Base-by-base conservation (phyloP, 2,329 filamentous ascomycete genomes). In the Colletotrichum filicis region DNA sequence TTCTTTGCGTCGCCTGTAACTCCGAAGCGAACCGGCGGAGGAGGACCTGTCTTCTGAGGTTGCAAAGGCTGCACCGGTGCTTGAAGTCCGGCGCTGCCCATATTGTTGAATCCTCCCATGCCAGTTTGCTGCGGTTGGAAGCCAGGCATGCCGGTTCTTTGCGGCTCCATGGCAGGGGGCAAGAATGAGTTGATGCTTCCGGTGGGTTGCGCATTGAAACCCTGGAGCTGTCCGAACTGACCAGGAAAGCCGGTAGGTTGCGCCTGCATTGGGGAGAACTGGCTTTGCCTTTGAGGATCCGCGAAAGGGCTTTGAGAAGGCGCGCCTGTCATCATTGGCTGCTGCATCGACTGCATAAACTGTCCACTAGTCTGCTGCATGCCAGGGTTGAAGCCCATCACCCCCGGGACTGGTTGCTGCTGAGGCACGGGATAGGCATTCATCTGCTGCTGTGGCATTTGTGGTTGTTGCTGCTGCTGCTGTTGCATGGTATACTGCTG, bases 21-120 rank as follows among this genome's bases (percentile, higher is more conserved):
- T 52, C 97, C 97, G 81, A 99, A 99, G 73, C 95, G 91, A 22
- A 99, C 92, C 28, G 95, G 91, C 58, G 97, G 97, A 24, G 96
- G 87, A 7, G 97, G 97, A 1, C 86, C 88, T 49, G 86, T 90
- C 76, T 86, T 83, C 75, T 88, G 83, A 58, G 86, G 83, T 76
- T 85, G 80, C 75, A 87, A 77, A 66, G 84, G 80, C 22, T 87
- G 89, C 75, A 84, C 84, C 75, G 81, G 80, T 82, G 80, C 75
- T 82, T 82, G 75, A 28, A 73, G 14, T 16, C 71, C 42, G 30
- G 52, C 52, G 11, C 68, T 32, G 11, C 49, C 57, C 42, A 72
- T 30, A 28, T 53, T 71, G 60, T 84, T 83, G 77, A 89, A 87
- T 2, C 87, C 87, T 72, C 87, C 87, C 74, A 87, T 85, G 8